Evolutionary conservation across 495 filamentous ascomycete species (phyloP).

Genomic region (Penicillium dipodomyicola): DNA sequence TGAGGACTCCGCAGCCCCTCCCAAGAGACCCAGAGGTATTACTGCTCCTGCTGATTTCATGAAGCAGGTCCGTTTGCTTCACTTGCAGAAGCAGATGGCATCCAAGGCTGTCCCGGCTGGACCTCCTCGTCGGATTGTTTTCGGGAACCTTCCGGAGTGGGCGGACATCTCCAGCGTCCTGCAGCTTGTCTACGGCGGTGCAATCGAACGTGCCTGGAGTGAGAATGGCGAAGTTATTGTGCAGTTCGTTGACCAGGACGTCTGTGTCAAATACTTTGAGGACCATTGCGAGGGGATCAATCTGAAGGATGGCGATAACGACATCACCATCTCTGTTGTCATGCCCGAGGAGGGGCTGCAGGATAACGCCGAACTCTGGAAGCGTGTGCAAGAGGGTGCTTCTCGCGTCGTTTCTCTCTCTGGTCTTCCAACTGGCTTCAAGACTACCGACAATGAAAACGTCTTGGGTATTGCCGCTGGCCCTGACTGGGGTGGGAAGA

Average conservation of each 20-base stretch:
- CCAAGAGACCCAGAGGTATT: constrained; percentile 3
- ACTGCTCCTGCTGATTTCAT: neutral
- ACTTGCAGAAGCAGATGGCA: neutral
- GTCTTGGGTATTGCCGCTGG: constrained; percentile 1
- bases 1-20: neutral
- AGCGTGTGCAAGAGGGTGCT: neutral
- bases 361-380: neutral
- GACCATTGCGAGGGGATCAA: constrained; percentile 5
- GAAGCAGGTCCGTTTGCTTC: constrained; percentile 2
- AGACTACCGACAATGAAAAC: neutral
- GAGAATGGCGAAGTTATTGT: constrained; percentile 10
- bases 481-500: neutral
- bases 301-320: neutral
- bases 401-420: constrained; percentile 9
- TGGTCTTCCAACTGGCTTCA: neutral
- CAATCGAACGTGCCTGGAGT: constrained; percentile 36
- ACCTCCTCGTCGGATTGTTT: constrained; percentile 29
- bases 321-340: neutral
- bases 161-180: constrained; percentile 36
- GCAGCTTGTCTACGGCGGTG: constrained; percentile 44
- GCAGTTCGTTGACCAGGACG: constrained; percentile 7
- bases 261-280: constrained; percentile 11
- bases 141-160: constrained; percentile 36
- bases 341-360: constrained; percentile 6
- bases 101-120: neutral